Evolutionary conservation across 1,139 yeast genomes (phyloP).

Genomic region (Kodamaea suecica): DNA sequence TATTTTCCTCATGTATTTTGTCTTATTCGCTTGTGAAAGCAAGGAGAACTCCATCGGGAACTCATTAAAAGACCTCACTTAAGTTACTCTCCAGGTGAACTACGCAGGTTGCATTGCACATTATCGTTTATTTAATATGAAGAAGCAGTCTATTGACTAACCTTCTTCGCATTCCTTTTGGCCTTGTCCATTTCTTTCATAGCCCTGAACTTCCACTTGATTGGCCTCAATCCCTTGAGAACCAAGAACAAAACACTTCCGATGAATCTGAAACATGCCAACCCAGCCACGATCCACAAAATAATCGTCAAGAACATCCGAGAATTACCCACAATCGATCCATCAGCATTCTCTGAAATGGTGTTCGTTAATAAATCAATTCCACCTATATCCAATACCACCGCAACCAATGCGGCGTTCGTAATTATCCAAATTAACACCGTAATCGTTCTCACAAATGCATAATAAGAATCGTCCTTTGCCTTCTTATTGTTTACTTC

Average conservation of each 20-base stretch:
- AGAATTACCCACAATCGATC: conserved; percentile 36
- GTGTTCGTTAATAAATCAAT: conserved; percentile 27
- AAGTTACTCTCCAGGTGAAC: too few species aligned
- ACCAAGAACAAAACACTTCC: conserved; percentile 41
- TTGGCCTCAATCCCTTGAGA: conserved; percentile 36
- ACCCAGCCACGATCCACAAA: conserved; percentile 50
- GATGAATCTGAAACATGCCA: conserved; percentile 41
- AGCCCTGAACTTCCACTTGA: conserved; percentile 38
- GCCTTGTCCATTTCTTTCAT: neutral
- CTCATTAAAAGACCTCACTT: too few species aligned
- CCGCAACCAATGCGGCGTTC: conserved; percentile 40
- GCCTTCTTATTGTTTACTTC: conserved; percentile 22
- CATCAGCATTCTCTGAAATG: conserved; percentile 22
- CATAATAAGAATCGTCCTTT: conserved; percentile 43
- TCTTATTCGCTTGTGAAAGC: too few species aligned
- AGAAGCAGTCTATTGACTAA: conserved; percentile 1
- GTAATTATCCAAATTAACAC: conserved; percentile 48
- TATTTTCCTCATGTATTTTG: too few species aligned
- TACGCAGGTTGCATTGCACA: too few species aligned
- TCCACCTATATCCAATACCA: conserved; percentile 45
- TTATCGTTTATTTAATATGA: conserved; percentile 3
- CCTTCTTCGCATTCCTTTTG: neutral
- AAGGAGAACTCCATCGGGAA: too few species aligned
- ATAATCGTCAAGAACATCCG: conserved; percentile 43
- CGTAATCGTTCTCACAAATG: conserved; percentile 44